A percentile compares a stretch with the other conserved stretches of the same genome.
Conservation (phyloP, 208 protist genomes). For the Crithidia acanthocephali region DNA sequence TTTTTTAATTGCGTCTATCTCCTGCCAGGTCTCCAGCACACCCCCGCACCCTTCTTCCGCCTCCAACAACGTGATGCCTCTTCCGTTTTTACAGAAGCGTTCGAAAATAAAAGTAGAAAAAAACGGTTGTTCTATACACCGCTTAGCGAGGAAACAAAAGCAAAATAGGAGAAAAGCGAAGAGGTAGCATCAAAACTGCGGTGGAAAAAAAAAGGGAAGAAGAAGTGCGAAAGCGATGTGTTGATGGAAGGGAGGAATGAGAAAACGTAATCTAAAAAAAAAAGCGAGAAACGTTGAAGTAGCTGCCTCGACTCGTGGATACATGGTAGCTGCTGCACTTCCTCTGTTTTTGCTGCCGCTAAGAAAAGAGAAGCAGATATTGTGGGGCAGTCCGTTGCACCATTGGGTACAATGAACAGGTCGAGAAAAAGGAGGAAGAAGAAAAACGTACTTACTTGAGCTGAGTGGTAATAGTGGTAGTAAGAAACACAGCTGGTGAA, state of each 20-base stretch:
- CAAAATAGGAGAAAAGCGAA: neutral
- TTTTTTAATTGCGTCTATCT: neutral
- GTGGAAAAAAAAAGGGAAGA: conserved; percentile 13
- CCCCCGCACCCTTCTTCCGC: neutral
- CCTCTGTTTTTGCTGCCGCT: conserved; percentile 12
- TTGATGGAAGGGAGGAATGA: neutral
- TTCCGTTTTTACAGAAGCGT: too few relatives aligned
- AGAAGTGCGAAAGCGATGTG: neutral
- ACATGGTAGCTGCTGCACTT: conserved; percentile 16
- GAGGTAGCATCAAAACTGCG: neutral
- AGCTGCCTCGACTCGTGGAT: conserved; percentile 16
- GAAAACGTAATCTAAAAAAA: conserved; percentile 6
- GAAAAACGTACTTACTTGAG: too few relatives aligned
- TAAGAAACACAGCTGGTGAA: too few relatives aligned
- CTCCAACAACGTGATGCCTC: too few relatives aligned
- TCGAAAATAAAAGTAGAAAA: too few relatives aligned
- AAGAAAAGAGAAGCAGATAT: conserved; percentile 11
- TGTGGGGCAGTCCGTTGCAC: too few relatives aligned
- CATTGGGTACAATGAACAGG: too few relatives aligned
- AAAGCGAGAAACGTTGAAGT: conserved; percentile 20
- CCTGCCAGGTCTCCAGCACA: neutral
- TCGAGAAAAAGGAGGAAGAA: neutral
- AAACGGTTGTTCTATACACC: too few relatives aligned
- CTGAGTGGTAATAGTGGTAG: too few relatives aligned
- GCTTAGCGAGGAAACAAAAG: too few relatives aligned